Evolutionary conservation across 495 filamentous ascomycete genomes (phyloP), one percentile per base, ranked within the genome.

Genomic region (Penicillium subrubescens): DNA sequence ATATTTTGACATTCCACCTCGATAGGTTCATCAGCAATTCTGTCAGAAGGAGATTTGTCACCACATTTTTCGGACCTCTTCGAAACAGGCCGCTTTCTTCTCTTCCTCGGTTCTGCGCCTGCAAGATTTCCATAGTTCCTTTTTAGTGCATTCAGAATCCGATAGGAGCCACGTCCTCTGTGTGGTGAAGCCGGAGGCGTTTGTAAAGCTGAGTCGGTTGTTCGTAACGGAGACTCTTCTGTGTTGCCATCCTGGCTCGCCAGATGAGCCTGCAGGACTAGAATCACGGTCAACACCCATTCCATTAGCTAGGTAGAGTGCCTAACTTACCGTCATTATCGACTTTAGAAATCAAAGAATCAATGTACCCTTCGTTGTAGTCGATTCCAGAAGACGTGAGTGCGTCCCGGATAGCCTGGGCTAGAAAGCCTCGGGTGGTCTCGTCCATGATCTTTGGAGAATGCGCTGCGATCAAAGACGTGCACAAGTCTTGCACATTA

Each of bases 241-340:
- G 23, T 8, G 8, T 53, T 53, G 23, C 50, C 23, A 10, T 53
- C 50, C 25, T 53, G 23, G 10, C 15, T 53, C 19, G 23, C 23
- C 23, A 53, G 29, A 53, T 53, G 10, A 53, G 50, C 50, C 50
- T 53, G 23, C 2, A 53, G 50, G 50, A 53, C 50, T 53, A 53
- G 25, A 53, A 53, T 53, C 23, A 31, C 23, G 10, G 50, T 53
- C 23, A 53, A 29, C 8, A 29, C 23, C 23, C 50, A 29, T 53
- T 8, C 15, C 19, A 23, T 2, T 53, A 53, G 4, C 25, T 31
- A 53, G n/a, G 17, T 12, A 41, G 57, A 53, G 50, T 48, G 8
- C 79, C 90, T 94, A 60, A 97, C 83, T 67, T 91, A 96, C 96
- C 70, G 96, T 87, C 92, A 50, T 94, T 64, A 52, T 54, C 64